Percentiles rank a stretch among this genome's conserved stretches.
Evolutionary conservation across 1,284 basidiomycete species (phyloP).

Genomic region (Cryptococcus sp.): DNA sequence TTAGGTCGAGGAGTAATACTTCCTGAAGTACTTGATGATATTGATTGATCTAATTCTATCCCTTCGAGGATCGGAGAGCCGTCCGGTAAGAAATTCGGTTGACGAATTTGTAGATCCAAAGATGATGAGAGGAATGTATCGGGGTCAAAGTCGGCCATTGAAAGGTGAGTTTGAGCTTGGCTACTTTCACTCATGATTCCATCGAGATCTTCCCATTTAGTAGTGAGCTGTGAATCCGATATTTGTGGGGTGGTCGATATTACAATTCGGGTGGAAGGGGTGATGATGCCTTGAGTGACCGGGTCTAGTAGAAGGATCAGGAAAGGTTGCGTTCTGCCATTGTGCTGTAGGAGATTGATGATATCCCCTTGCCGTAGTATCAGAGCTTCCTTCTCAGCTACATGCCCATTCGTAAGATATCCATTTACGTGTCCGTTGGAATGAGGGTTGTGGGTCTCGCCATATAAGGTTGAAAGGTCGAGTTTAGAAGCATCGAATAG

Average conservation of each 20-base stretch:
- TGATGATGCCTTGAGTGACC: constrained; percentile 63
- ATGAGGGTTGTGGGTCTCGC: not conserved
- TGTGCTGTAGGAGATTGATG: constrained; percentile 3
- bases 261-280: constrained; percentile 56
- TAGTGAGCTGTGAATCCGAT: constrained; percentile 3
- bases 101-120: constrained; percentile 15
- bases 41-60: constrained; percentile 14
- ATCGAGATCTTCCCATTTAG: constrained; percentile 12
- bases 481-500: constrained; percentile 4
- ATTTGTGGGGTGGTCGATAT: constrained; percentile 45
- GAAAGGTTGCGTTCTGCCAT: constrained; percentile 8
- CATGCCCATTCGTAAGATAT: not conserved
- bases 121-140: constrained; percentile 34
- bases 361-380: constrained; percentile 22
- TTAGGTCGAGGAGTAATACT: constrained; percentile 43
- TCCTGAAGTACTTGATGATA: constrained; percentile 35
- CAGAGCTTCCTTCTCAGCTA: not conserved
- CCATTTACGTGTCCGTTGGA: not conserved
- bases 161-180: constrained; percentile 25
- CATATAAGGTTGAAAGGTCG: constrained; percentile 8
- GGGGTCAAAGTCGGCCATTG: constrained; percentile 33
- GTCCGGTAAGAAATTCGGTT: constrained; percentile 3
- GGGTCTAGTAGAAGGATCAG: constrained; percentile 56
- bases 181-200: constrained; percentile 15
- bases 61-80: constrained; percentile 12